These are phyloP conservation scores for Tylopilus sp. DNA, from an alignment of 1,284 basidiomycete species.

Conservation along the genomic window DNA sequence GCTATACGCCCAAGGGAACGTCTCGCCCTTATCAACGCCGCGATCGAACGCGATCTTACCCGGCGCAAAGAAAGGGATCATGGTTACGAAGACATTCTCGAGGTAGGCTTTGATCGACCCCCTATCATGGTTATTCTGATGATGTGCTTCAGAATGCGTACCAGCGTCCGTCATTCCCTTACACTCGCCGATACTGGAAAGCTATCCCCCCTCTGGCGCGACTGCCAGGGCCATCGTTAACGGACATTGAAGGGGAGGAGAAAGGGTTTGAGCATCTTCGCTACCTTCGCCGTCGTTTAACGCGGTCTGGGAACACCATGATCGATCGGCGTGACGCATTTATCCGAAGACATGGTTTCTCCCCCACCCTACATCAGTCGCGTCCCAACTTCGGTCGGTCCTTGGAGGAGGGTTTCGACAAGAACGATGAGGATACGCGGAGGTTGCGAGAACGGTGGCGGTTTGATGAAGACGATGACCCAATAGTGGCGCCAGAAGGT, in stretches of 20 bases:
- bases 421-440: slow-evolving; percentile 41
- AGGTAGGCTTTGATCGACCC: slow-evolving; percentile 44
- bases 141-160: slow-evolving; percentile 51
- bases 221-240: slow-evolving; percentile 36
- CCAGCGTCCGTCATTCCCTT: slow-evolving; percentile 48
- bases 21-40: slow-evolving; percentile 53
- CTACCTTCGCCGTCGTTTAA: slow-evolving; percentile 66
- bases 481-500: slow-evolving; percentile 55
- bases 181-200: slow-evolving; percentile 62
- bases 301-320: slow-evolving; percentile 77
- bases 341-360: slow-evolving; percentile 26
- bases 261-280: slow-evolving; percentile 42
- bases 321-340: slow-evolving; percentile 66
- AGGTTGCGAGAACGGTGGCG: slow-evolving; percentile 62
- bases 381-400: slow-evolving; percentile 14
- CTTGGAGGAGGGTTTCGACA: slow-evolving; percentile 32
- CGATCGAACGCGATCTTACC: slow-evolving; percentile 66
- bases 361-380: slow-evolving; percentile 10
- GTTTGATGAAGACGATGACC: slow-evolving; percentile 64
- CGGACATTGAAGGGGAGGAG: slow-evolving; percentile 33
- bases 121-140: not conserved
- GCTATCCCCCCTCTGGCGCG: slow-evolving; percentile 41
- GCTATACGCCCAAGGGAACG: slow-evolving; percentile 66
- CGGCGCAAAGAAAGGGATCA: slow-evolving; percentile 73
- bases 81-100: slow-evolving; percentile 83